phyloP scores from a whole-genome alignment of 208 protist species.

The Porcisia hertigi region DNA sequence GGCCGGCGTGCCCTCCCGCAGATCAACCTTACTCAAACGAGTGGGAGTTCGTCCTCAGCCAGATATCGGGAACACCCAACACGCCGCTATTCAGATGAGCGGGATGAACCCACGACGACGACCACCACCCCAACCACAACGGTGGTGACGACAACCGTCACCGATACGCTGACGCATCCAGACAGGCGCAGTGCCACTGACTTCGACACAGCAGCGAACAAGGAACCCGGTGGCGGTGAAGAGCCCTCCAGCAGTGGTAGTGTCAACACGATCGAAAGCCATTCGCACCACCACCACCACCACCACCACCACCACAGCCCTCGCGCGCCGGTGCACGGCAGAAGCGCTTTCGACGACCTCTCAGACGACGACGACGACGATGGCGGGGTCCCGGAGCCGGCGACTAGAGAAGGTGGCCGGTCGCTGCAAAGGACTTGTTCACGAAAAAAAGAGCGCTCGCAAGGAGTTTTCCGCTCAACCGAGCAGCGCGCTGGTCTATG shows the following conservation, averaged over 20 bases:
- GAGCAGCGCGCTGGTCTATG: neutral
- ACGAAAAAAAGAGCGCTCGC: neutral
- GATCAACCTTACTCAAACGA: constrained; percentile 6
- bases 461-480: neutral
- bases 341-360: constrained; percentile 16
- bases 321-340: neutral
- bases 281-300: neutral
- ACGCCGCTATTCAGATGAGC: constrained; percentile 13
- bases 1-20: constrained; percentile 8
- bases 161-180: neutral
- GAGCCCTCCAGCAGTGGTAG: neutral
- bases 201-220: neutral
- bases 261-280: neutral
- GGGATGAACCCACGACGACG: neutral
- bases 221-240: neutral
- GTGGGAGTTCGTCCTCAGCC: constrained; percentile 5
- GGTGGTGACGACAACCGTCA: neutral
- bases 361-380: constrained; percentile 10
- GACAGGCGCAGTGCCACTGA: neutral
- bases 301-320: neutral
- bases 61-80: neutral
- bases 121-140: neutral
- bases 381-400: neutral
- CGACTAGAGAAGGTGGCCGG: neutral
- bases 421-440: neutral